These are phyloP conservation scores for Saksenaea vasiformis DNA, from an alignment of 371 early-diverging fungal genomes.

Conservation along the genomic window DNA sequence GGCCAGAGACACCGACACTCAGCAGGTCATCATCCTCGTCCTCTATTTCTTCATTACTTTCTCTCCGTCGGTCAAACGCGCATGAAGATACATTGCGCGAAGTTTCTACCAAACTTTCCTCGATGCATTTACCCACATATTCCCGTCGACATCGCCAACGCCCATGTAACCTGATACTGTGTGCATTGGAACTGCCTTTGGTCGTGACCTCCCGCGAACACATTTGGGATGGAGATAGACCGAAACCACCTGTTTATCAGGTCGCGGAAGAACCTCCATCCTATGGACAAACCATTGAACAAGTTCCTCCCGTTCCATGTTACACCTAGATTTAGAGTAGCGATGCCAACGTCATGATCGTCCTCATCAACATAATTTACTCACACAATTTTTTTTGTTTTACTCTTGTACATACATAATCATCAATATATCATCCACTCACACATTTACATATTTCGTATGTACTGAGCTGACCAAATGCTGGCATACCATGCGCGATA, in stretches of 20 bases:
- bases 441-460: neutral
- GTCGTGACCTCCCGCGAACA: constrained; percentile 48
- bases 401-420: neutral
- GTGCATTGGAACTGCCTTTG: constrained; percentile 45
- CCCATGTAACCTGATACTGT: constrained; percentile 18
- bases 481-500: too few relatives aligned
- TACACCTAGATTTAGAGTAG: constrained; percentile 17
- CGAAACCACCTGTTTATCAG: constrained; percentile 35
- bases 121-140: neutral
- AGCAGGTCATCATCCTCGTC: constrained; percentile 45
- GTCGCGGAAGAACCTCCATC: constrained; percentile 40
- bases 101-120: neutral
- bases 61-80: constrained; percentile 9
- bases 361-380: neutral
- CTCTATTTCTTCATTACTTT: constrained; percentile 33
- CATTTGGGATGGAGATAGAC: constrained; percentile 31
- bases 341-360: neutral
- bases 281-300: constrained; percentile 33
- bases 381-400: neutral
- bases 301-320: constrained; percentile 39
- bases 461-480: neutral
- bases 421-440: neutral
- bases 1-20: constrained; percentile 32
- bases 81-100: neutral
- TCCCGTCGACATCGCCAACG: neutral